Percentiles rank a stretch among this genome's conserved stretches.
Conservation (phyloP, 2,329 filamentous ascomycete genomes). For the Fusarium ramigenum region DNA sequence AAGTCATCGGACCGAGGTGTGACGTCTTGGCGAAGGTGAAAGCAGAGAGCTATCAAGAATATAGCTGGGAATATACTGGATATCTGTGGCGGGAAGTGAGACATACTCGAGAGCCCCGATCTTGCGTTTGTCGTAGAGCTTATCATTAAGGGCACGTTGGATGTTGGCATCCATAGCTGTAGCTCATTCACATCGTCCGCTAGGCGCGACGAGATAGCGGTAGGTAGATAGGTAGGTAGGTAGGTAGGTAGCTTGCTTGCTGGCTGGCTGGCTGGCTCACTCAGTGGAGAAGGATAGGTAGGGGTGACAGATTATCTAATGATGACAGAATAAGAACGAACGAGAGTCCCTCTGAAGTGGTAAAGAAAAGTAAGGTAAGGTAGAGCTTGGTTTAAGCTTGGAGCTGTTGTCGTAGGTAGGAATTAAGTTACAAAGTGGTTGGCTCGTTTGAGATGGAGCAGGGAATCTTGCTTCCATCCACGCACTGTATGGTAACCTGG, state of each 20-base stretch:
- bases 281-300: not conserved
- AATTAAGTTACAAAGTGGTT: constrained; percentile 29
- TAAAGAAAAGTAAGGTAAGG: not conserved
- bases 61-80: not conserved
- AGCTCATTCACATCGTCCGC: constrained; percentile 38
- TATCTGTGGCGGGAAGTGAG: constrained; percentile 9
- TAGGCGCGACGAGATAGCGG: constrained; percentile 16
- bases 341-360: not conserved
- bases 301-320: not conserved
- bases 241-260: not conserved
- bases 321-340: not conserved
- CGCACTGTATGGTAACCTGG: constrained; percentile 29
- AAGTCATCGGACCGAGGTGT: constrained; percentile 3
- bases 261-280: not conserved
- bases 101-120: constrained; percentile 93
- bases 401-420: constrained; percentile 23
- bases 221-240: not conserved
- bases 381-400: not conserved
- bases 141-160: constrained; percentile 93
- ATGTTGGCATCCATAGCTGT: constrained; percentile 83
- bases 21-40: not conserved
- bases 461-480: constrained; percentile 8
- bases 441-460: constrained; percentile 35
- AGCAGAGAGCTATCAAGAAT: not conserved
- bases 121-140: constrained; percentile 98